These are phyloP conservation scores for Elsinoe necatrix DNA, from an alignment of 2,329 filamentous ascomycete genomes.

Conservation along the genomic window DNA sequence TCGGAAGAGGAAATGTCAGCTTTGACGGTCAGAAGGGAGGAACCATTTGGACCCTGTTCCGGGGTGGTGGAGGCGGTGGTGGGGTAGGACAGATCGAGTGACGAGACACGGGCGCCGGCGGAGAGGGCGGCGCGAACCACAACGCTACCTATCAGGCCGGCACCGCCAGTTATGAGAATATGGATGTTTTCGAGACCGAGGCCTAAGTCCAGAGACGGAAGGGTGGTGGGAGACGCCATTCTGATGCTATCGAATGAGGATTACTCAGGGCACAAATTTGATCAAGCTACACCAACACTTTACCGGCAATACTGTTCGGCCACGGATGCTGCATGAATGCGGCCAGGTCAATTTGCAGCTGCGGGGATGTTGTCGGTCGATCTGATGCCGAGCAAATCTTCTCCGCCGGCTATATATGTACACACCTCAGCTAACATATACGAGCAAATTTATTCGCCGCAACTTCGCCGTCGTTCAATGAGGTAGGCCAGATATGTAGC, in stretches of 20 bases:
- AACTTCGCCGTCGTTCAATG: not conserved
- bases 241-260: not conserved
- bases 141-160: constrained; percentile 34
- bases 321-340: no score
- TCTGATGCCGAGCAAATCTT: not conserved
- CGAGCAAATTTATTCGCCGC: no score
- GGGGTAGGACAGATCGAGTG: constrained; percentile 20
- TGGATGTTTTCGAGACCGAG: constrained; percentile 33
- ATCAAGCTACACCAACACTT: no score
- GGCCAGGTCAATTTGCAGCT: not conserved
- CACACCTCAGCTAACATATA: not conserved
- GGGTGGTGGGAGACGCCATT: not conserved
- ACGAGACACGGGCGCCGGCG: constrained; percentile 36
- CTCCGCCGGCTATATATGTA: not conserved
- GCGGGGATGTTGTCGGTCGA: not conserved
- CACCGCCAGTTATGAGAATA: constrained; percentile 36
- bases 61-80: constrained; percentile 25
- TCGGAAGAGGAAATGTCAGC: constrained; percentile 32
- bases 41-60: constrained; percentile 14
- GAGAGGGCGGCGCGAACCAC: constrained; percentile 36
- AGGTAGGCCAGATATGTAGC: not conserved
- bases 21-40: constrained; percentile 19
- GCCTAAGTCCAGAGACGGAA: constrained; percentile 23
- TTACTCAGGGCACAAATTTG: not conserved
- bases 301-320: no score